phyloP scores from a whole-genome alignment of 768 basidiomycete genomes.

The Erythrobasidium yunnanense region DNA sequence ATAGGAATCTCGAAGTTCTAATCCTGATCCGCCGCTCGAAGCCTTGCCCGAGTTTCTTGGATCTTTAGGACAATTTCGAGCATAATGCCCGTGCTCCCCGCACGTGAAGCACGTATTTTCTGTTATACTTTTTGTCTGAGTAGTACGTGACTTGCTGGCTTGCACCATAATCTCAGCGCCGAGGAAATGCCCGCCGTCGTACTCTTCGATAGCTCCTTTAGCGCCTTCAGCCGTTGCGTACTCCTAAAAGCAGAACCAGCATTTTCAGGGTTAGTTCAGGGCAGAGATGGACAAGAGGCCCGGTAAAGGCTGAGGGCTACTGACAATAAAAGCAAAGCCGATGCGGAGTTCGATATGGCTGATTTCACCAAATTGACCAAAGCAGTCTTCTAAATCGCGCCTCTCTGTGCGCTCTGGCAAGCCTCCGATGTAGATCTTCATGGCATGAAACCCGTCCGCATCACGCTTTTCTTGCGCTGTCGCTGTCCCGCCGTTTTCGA shows the following conservation, averaged over 20 bases:
- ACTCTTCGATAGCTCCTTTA: conserved; percentile 35
- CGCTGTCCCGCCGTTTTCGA: too few relatives aligned
- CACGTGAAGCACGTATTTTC: conserved; percentile 30
- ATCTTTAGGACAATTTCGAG: conserved; percentile 22
- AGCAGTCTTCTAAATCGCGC: conserved; percentile 36
- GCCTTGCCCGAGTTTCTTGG: conserved; percentile 1
- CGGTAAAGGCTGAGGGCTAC: too few relatives aligned
- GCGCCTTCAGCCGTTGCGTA: conserved; percentile 21
- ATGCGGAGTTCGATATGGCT: conserved; percentile 31
- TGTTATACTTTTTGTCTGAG: not conserved
- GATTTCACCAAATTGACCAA: conserved; percentile 35
- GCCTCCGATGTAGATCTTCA: conserved; percentile 37
- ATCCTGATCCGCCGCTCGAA: too few relatives aligned
- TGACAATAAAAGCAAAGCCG: conserved; percentile 38
- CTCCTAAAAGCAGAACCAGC: not conserved
- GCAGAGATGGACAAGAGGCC: not conserved
- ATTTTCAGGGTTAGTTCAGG: too few relatives aligned
- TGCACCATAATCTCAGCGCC: conserved; percentile 37
- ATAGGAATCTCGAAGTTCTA: too few relatives aligned
- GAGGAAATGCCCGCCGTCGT: conserved; percentile 38
- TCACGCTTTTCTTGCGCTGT: not conserved
- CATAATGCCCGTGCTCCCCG: conserved; percentile 25
- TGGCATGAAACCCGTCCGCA: not conserved
- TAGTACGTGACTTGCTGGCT: conserved; percentile 17
- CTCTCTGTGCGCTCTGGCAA: conserved; percentile 35